Base-by-base conservation (phyloP, 805 yeast genomes). In the Saccharomycopsis sp. region DNA sequence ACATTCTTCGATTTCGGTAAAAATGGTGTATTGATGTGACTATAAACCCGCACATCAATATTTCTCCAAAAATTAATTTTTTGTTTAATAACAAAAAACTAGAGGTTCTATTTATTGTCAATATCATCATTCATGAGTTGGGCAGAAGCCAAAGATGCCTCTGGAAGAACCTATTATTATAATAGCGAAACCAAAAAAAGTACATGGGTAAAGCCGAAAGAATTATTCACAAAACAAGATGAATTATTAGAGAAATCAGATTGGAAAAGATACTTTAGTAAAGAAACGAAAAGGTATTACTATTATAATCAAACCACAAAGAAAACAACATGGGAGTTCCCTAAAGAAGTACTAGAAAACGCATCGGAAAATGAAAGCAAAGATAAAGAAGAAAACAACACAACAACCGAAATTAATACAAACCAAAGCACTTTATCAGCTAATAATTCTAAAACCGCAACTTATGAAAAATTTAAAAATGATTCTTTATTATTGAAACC, bases 301-400 rank as follows among this genome's bases (percentile, higher is more conserved):
- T 87, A 82, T 63, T 79, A 78, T 58, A 81, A 82, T 52, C 62
- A 66, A 12, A 58, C 58, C 21, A 72, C 89, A 0, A 69, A 74
- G 4, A 76, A 76, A 51, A 78, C 92, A 15, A 76, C 79, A 0
- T 88, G 96, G 96, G 82, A 77, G 15, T 58, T 73, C n/a, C 95
- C 95, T 0, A 63, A 55, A 1, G 77, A 67, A 25, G 63, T 72
- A 4, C 55, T 56, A 25, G 47, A 42, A 3, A 55, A 42, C 47
- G 48, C 21, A 8, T n/a, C n/a, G n/a, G n/a, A n/a, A n/a, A n/a
- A n/a, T n/a, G n/a, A n/a, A n/a, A n/a, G n/a, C n/a, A n/a, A n/a
- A n/a, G n/a, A n/a, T n/a, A n/a, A n/a, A n/a, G n/a, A n/a, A n/a
- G n/a, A n/a, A n/a, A 28, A 21, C 19, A 23, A 6, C 10, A 10